These are phyloP conservation scores for Penicillium sp. DNA, from an alignment of 2,329 filamentous ascomycete genomes.

Conservation along the genomic window DNA sequence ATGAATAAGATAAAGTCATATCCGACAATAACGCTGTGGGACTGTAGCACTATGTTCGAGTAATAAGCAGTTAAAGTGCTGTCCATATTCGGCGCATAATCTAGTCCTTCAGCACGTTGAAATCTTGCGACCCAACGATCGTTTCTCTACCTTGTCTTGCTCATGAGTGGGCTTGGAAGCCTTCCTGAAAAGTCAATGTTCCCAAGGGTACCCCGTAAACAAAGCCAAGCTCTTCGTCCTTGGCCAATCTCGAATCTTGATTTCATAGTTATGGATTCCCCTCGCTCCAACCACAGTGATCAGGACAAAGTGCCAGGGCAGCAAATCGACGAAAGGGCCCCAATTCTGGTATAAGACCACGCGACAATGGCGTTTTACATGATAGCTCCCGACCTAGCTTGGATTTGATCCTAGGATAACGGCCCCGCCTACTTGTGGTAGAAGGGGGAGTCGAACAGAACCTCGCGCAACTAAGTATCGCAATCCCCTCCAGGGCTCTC, in stretches of 20 bases:
- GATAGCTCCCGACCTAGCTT: background rate
- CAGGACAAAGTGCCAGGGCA: background rate
- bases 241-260: background rate
- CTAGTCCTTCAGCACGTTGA: slow-evolving; percentile 3
- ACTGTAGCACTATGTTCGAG: too few relatives aligned
- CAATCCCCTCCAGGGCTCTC: background rate
- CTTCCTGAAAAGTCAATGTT: slow-evolving; percentile 1
- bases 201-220: background rate
- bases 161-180: background rate
- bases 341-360: background rate
- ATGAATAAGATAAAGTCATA: too few relatives aligned
- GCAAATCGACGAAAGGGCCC: background rate
- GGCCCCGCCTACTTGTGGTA: too few relatives aligned
- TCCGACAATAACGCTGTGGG: background rate
- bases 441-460: background rate
- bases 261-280: background rate
- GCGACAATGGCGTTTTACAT: background rate
- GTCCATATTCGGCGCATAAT: too few relatives aligned
- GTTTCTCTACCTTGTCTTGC: background rate
- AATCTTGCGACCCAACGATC: background rate
- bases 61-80: too few relatives aligned
- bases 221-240: background rate
- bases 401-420: background rate
- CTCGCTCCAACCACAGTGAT: background rate
- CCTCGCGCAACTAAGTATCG: background rate